These are phyloP conservation scores for Monosporascus sp. DNA, from an alignment of 2,329 filamentous ascomycete species.

Conservation along the genomic window DNA sequence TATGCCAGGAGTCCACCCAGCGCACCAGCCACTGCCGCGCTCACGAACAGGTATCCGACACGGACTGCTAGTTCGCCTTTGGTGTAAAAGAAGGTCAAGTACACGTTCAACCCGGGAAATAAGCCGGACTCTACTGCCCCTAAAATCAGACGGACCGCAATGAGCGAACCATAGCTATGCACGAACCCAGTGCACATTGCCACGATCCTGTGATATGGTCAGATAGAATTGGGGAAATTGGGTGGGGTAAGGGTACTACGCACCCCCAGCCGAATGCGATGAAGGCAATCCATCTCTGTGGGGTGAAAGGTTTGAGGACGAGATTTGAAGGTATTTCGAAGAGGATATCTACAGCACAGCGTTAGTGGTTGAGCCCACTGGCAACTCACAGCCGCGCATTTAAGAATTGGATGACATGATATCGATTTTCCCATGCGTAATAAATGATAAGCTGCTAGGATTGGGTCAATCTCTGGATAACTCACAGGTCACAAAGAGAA, in stretches of 20 bases:
- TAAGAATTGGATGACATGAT: no score
- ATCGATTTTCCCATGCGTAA: no score
- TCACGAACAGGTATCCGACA: constrained; percentile 69
- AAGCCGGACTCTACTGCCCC: constrained; percentile 46
- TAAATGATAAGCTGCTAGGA: not conserved
- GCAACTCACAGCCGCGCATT: no score
- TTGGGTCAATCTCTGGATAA: constrained; percentile 26
- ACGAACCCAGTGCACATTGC: constrained; percentile 67
- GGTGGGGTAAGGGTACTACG: not conserved
- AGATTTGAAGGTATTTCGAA: constrained; percentile 65
- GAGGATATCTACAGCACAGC: constrained; percentile 30
- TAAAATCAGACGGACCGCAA: constrained; percentile 65
- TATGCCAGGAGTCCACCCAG: constrained; percentile 70
- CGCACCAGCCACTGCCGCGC: constrained; percentile 65
- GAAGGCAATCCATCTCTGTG: constrained; percentile 59
- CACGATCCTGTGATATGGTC: constrained; percentile 37
- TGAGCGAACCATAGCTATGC: constrained; percentile 57
- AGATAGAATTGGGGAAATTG: not conserved
- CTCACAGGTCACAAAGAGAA: constrained; percentile 60
- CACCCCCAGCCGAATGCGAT: constrained; percentile 60
- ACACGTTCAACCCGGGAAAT: constrained; percentile 24
- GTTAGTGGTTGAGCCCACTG: not conserved
- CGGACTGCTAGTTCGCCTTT: constrained; percentile 67
- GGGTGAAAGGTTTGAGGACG: constrained; percentile 57
- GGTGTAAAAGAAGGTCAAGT: constrained; percentile 70